Evolutionary conservation across 2,329 filamentous ascomycete species (phyloP).

Genomic region (Pyrenophora teres): DNA sequence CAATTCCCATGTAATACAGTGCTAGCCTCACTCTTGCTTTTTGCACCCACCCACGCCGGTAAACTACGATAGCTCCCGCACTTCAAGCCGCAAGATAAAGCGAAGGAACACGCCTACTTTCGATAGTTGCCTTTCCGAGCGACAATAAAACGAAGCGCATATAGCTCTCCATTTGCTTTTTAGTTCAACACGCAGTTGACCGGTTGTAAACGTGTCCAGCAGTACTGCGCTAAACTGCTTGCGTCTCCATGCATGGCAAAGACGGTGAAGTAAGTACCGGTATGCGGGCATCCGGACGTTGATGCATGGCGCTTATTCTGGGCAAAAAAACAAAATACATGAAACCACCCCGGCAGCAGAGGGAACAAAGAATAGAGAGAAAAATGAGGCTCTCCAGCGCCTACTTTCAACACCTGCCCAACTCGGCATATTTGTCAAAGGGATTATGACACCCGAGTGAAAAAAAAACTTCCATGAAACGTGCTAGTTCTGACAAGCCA

Average conservation of each 20-base stretch:
- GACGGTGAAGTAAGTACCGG: too few species aligned
- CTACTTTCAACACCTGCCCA: constrained; percentile 15
- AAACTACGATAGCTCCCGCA: neutral
- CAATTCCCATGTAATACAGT: too few species aligned
- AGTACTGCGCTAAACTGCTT: too few species aligned
- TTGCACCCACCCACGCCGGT: neutral
- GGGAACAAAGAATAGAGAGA: neutral
- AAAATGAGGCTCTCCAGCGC: constrained; percentile 11
- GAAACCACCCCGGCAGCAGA: too few species aligned
- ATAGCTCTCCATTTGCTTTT: constrained; percentile 6
- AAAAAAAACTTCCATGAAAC: neutral
- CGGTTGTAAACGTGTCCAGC: neutral
- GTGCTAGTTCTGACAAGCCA: constrained; percentile 12
- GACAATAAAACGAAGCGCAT: neutral
- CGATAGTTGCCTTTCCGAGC: constrained; percentile 6
- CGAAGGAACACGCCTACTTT: constrained; percentile 16
- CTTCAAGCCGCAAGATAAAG: constrained; percentile 3
- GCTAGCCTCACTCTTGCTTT: too few species aligned
- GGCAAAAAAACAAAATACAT: too few species aligned
- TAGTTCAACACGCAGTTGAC: neutral
- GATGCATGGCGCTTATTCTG: too few species aligned
- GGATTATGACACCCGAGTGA: too few species aligned
- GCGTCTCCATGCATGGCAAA: too few species aligned
- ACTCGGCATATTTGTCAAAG: neutral
- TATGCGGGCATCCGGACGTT: too few species aligned